Base-by-base conservation (phyloP, 352 stramenopile genomes). In the Phytophthora aleatoria region DNA sequence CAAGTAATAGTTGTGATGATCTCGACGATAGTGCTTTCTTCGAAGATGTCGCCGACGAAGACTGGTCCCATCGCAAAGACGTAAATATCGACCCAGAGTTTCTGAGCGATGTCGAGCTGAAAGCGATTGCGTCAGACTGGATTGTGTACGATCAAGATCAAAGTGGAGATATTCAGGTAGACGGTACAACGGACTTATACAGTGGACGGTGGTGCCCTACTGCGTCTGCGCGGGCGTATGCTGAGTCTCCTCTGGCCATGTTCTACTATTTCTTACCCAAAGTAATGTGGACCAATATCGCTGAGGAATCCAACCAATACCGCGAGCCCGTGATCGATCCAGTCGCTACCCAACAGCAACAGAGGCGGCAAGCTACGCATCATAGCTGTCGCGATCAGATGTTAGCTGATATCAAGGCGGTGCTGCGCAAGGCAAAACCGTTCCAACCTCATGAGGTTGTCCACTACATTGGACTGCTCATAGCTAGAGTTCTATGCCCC, bases 391-490 rank as follows among this genome's bases (percentile, higher is more conserved):
- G 55, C 2, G 55, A 49, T 2, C 44, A 41, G 12, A 31, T 31
- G 16, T 20, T 62, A 24, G 55, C 12, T 13, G 43, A 62, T 24
- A 62, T 44, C 43, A 50, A 33, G 13, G n/a, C 38, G 9, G 16
- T 15, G 6, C 7, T 59, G 39, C 15, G 7, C 5, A 58, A 54
- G 30, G 8, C 27, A 3, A 65, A 59, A 16, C 8, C n/a, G 8
- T 54, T 65, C 15, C 35, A 65, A 43, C 38, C 49, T 12, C 57
- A 55, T 45, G 41, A 65, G 24, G 20, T 65, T n/a, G 57, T 65
- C 1, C 49, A 41, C 13, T 58, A 48, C 30, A 59, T 65, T 28
- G 57, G 16, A 7, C 20, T 65, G 3, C 39, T 54, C n/a, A 16
- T 65, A 8, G 41, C 50, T 30, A 49, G 39, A 12, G 35, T 49